A percentile compares a stretch with the other conserved stretches of the same genome.
These are phyloP conservation scores for Xylariales sp. DNA, from an alignment of 2,329 filamentous ascomycete genomes.

Conservation along the genomic window DNA sequence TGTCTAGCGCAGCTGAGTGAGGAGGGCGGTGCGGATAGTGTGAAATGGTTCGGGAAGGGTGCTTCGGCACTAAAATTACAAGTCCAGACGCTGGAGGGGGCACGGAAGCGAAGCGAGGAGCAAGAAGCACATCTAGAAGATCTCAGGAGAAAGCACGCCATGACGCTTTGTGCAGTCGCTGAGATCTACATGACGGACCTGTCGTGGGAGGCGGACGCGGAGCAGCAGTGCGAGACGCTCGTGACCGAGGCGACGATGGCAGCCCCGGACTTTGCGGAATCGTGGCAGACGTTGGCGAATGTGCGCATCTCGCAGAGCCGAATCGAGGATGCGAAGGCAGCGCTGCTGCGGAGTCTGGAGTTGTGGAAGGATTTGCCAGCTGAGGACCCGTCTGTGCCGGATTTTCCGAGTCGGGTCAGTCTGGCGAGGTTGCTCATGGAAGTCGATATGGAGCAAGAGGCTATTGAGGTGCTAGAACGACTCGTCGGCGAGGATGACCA, in stretches of 20 bases:
- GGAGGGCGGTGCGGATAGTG: constrained; percentile 61
- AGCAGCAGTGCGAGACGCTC: constrained; percentile 79
- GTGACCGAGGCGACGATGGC: constrained; percentile 87
- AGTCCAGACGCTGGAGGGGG: constrained; percentile 56
- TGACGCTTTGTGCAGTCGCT: constrained; percentile 87
- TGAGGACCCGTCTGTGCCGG: constrained; percentile 68
- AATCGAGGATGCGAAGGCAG: constrained; percentile 72
- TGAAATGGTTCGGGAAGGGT: constrained; percentile 65
- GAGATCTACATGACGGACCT: constrained; percentile 99
- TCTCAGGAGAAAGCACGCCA: constrained; percentile 77
- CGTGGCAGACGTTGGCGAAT: constrained; percentile 92
- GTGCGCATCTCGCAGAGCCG: constrained; percentile 86
- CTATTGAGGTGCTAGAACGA: constrained; percentile 78
- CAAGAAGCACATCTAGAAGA: constrained; percentile 46
- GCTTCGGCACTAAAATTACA: constrained; percentile 67
- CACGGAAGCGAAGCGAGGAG: constrained; percentile 31
- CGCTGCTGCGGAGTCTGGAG: constrained; percentile 72
- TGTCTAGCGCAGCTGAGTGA: constrained; percentile 88
- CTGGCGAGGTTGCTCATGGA: constrained; percentile 85
- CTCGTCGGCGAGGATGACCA: constrained; percentile 85
- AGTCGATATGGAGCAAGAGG: constrained; percentile 78
- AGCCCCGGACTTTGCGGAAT: constrained; percentile 75
- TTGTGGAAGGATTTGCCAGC: constrained; percentile 78
- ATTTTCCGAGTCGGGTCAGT: constrained; percentile 81
- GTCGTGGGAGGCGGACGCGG: constrained; percentile 87